phyloP scores from a whole-genome alignment of 78 protist genomes.

The Thecamonas trahens region DNA sequence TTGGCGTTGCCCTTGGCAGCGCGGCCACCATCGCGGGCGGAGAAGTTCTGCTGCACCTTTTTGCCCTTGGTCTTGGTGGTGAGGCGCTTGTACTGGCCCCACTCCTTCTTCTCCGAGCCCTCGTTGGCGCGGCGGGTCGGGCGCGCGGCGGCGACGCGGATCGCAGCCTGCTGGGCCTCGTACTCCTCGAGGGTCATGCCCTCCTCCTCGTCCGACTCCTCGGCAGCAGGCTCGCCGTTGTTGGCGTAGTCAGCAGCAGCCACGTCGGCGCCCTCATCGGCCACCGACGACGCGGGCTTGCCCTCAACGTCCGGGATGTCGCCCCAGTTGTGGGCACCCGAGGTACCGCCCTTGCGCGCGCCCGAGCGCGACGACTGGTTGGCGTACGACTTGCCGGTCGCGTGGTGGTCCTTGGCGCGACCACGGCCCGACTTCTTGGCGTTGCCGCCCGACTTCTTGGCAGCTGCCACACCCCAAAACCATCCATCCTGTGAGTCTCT shows the following conservation, averaged over 20 bases:
- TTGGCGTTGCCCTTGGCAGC: too few species aligned
- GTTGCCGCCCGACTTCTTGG: too few species aligned
- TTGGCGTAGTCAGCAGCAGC: not conserved
- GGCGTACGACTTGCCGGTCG: too few species aligned
- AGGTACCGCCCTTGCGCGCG: too few species aligned
- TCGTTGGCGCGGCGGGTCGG: slow-evolving; percentile 3
- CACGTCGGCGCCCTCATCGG: not conserved
- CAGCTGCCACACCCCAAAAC: too few species aligned
- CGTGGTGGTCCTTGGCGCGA: too few species aligned
- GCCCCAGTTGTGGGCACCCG: too few species aligned
- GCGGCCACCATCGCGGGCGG: too few species aligned
- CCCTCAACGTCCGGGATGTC: too few species aligned
- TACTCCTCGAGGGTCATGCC: slow-evolving; percentile 5
- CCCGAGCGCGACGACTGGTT: too few species aligned
- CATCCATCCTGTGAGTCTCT: too few species aligned
- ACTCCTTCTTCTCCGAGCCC: not conserved
- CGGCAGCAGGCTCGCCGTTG: not conserved
- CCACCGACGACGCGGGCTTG: not conserved
- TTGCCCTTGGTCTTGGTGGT: not conserved
- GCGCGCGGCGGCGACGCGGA: not conserved
- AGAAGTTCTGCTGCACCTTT: not conserved
- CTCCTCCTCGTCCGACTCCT: not conserved
- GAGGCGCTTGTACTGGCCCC: not conserved
- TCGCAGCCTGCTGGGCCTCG: not conserved
- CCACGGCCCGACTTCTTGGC: too few species aligned